These are phyloP conservation scores for Kodamaea ohmeri DNA, from an alignment of 1,139 yeast species.

Conservation along the genomic window DNA sequence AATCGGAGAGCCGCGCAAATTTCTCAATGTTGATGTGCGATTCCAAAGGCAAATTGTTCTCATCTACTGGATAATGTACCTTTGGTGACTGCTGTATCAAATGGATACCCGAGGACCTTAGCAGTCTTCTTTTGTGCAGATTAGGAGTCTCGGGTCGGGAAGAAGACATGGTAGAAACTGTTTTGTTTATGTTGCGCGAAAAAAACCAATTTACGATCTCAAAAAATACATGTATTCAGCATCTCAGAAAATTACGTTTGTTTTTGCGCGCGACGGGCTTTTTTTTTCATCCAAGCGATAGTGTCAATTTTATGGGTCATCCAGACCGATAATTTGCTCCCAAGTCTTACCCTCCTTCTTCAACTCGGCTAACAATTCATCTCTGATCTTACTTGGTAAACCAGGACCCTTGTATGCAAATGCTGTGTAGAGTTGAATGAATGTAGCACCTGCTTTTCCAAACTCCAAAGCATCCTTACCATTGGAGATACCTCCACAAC, in stretches of 20 bases:
- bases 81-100: constrained; percentile 42
- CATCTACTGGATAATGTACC: constrained; percentile 42
- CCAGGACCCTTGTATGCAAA: constrained; percentile 95
- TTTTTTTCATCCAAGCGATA: background rate
- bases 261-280: too few species aligned
- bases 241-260: too few species aligned
- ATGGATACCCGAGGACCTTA: constrained; percentile 42
- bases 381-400: constrained; percentile 71
- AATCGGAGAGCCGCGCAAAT: constrained; percentile 48
- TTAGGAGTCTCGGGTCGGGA: constrained; percentile 19
- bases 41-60: constrained; percentile 39
- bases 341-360: constrained; percentile 77
- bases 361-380: constrained; percentile 67
- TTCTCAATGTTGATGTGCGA: constrained; percentile 29
- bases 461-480: constrained; percentile 90
- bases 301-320: constrained; percentile 27
- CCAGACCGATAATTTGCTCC: constrained; percentile 69
- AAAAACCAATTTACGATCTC: background rate
- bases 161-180: constrained; percentile 9
- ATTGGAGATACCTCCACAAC: constrained; percentile 88
- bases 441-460: constrained; percentile 91
- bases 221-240: too few species aligned
- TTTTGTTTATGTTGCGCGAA: constrained; percentile 1
- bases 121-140: constrained; percentile 26
- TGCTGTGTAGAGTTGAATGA: constrained; percentile 81